These are phyloP conservation scores for Colletotrichum theobromicola DNA, from an alignment of 2,329 filamentous ascomycete species.

Conservation along the genomic window DNA sequence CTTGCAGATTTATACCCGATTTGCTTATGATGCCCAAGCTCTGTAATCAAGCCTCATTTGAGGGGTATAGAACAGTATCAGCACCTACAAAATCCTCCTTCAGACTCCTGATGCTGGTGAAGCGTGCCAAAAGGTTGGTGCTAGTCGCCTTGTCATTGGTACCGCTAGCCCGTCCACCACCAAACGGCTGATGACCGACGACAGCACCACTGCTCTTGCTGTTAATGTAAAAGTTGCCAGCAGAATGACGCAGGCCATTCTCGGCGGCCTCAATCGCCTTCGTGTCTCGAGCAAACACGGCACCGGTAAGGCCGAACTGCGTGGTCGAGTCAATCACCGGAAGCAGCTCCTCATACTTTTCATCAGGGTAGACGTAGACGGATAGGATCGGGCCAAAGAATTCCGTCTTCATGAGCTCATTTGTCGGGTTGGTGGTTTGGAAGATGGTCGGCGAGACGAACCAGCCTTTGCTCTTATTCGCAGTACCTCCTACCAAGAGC, in stretches of 20 bases:
- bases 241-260: slow-evolving; percentile 72
- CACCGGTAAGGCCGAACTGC: slow-evolving; percentile 80
- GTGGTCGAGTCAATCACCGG: slow-evolving; percentile 71
- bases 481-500: slow-evolving; percentile 75
- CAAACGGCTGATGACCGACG: slow-evolving; percentile 76
- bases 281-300: slow-evolving; percentile 75
- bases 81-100: slow-evolving; percentile 76
- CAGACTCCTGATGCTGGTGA: slow-evolving; percentile 70
- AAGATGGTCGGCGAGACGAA: slow-evolving; percentile 87
- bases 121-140: slow-evolving; percentile 65
- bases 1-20: background rate
- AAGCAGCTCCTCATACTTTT: slow-evolving; percentile 66
- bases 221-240: slow-evolving; percentile 88
- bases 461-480: slow-evolving; percentile 80
- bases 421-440: slow-evolving; percentile 72
- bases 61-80: slow-evolving; percentile 71
- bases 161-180: slow-evolving; percentile 69
- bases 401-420: slow-evolving; percentile 77
- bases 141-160: slow-evolving; percentile 78
- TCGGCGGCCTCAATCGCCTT: slow-evolving; percentile 70
- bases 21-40: background rate
- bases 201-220: slow-evolving; percentile 80
- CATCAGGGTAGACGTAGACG: slow-evolving; percentile 58
- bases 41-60: slow-evolving; percentile 65
- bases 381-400: slow-evolving; percentile 82